Percentiles rank a stretch among this genome's conserved stretches.
Evolutionary conservation across 371 early-diverging fungal species (phyloP).

Genomic region (Nematocida minor): DNA sequence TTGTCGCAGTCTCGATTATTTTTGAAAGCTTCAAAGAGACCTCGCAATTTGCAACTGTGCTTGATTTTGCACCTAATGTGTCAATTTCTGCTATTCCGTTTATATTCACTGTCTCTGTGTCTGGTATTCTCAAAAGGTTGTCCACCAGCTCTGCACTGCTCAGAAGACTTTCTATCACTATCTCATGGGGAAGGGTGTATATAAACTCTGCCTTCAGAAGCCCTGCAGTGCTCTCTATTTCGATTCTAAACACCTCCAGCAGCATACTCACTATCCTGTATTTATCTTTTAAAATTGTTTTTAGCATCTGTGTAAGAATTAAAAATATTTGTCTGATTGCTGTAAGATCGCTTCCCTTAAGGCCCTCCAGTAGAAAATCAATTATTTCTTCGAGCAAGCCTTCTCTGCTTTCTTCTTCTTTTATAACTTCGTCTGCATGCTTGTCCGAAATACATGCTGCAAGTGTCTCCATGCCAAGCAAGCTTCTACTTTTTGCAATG

Average conservation of each 20-base stretch:
- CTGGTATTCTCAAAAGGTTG: background rate
- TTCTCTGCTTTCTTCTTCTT: background rate
- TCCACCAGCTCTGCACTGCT: slow-evolving; percentile 5
- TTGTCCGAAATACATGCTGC: background rate
- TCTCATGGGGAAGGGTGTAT: background rate
- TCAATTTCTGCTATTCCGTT: background rate
- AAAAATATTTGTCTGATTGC: background rate
- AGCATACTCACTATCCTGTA: background rate
- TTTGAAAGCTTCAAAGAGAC: background rate
- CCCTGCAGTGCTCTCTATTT: background rate
- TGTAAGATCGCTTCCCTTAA: background rate
- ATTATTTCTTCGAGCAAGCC: slow-evolving; percentile 5
- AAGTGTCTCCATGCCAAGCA: slow-evolving; percentile 35
- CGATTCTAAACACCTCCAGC: background rate
- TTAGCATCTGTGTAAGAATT: background rate
- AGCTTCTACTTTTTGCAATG: background rate
- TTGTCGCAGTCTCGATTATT: background rate
- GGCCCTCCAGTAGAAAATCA: background rate
- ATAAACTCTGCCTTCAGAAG: slow-evolving; percentile 24
- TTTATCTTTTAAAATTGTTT: background rate
- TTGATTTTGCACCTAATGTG: background rate
- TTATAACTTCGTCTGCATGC: background rate
- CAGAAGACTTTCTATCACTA: background rate
- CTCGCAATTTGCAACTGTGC: background rate
- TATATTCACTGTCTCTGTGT: background rate